Evolutionary conservation across 208 protist genomes (phyloP).

Genomic region (Vickermania spadyakhi): DNA sequence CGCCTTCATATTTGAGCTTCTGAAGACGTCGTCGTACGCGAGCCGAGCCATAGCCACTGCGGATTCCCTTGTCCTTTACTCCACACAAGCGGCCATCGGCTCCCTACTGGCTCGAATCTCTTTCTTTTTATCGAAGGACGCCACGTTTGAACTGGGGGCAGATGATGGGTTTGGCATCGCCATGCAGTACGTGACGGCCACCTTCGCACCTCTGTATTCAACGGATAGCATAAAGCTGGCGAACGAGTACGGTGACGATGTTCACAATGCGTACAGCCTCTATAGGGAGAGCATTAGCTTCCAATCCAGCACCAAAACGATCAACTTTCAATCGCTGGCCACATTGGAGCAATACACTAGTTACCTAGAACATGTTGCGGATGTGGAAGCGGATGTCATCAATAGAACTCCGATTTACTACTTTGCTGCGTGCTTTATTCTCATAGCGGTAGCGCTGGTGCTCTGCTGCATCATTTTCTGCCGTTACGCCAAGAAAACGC

Average conservation of each 20-base stretch:
- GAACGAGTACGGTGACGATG: background rate
- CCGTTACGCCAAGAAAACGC: background rate
- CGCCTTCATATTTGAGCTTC: background rate
- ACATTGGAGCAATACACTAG: background rate
- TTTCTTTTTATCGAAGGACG: background rate
- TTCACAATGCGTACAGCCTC: background rate
- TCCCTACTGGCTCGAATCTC: background rate
- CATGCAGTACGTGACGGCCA: background rate
- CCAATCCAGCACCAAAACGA: background rate
- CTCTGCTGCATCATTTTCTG: background rate
- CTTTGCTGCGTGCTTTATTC: background rate
- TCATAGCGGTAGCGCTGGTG: background rate
- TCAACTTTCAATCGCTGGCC: background rate
- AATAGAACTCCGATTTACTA: background rate
- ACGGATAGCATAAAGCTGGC: background rate
- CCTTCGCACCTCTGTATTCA: background rate
- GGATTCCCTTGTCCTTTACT: background rate
- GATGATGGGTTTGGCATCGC: background rate
- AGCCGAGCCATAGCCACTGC: background rate
- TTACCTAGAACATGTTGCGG: background rate
- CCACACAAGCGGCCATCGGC: background rate
- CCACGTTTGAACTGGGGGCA: background rate
- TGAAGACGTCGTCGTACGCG: background rate
- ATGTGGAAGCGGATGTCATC: background rate
- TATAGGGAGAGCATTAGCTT: background rate